Base-by-base conservation (phyloP, 208 protist genomes). In the Cochliopodium minus region DNA sequence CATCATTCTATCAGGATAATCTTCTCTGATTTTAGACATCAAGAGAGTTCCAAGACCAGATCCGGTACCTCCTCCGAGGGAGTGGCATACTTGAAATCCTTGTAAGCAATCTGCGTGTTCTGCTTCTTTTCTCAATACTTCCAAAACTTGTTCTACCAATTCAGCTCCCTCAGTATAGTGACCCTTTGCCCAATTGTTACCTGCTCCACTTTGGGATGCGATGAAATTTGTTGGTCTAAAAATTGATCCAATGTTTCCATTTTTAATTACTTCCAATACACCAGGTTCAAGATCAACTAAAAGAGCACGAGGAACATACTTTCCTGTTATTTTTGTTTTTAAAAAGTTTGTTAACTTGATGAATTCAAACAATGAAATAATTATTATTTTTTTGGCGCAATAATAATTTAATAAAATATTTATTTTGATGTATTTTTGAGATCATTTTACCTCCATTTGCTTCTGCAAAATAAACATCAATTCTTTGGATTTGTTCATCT, bases 141-240 rank as follows among this genome's bases (percentile, higher is more conserved):
- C 81, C 13, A 86, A 39, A 2, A 83, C 61, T 13, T 42, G 35
- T 38, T 85, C 78, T 42, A 79, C 63, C 0, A 86, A 29, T 39
- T 80, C 72, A 57, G 69, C 59, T 22, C 77, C 78, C 30, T 85
- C 77, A 23, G 74, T 83, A 57, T 84, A 86, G 49, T 83, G 69
- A 32, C 73, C 77, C 61, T 84, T 83, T n/a, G 77, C 79, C 74
- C 74, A 86, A 60, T 84, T 84, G 67, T 86, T 86, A 46, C 71
- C 71, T 28, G 61, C 49, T 36, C 40, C 13, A 36, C 15, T 39
- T 53, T 79, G 35, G 22, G 72, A 71, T 48, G 68, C 70, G 25
- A 86, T 62, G 42, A 82, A 77, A 38, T 81, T 78, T 39, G 82
- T 71, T 33, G 78, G 79, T 38, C 58, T 50, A 60, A 83, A 86